Base-by-base conservation (phyloP, 2,329 filamentous ascomycete species). In the Dendryphion nanum region DNA sequence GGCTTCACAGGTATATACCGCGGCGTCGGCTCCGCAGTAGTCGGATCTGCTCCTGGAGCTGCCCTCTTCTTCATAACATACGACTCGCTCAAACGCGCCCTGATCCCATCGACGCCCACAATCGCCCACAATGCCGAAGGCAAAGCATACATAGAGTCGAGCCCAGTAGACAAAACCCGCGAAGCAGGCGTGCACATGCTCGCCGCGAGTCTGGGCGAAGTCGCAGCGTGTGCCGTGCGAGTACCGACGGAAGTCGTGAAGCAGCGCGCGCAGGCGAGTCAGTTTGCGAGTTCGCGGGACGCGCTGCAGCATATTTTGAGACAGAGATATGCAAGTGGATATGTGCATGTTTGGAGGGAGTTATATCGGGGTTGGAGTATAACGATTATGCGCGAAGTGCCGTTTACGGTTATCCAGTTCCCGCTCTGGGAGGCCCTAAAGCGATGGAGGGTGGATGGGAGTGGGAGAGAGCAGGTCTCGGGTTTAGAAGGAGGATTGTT, bases 31-130 rank as follows among this genome's bases (percentile, higher is more conserved):
- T 88, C 82, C 41, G 89, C 90, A 1, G 75, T 97, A 35, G 83
- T 96, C 41, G 93, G 94, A 19, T 95, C 88, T 32, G 91, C 93
- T 0, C 93, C 93, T 0, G 89, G 89, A 39, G 93, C 94, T 2
- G 91, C 93, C 30, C 86, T 95, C 61, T 98, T 98, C 81, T 98
- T 98, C 78, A 86, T 88, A 63, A 93, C 89, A 36, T 95, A 95
- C 74, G 90, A 96, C 69, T 75, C 78, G 36, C 73, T 84, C 35
- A 95, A 68, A 44, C 58, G 61, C 6, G 24, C 41, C 14, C 44
- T 65, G 4, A 30, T 59, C 3, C 36, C 48, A 4, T 21, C 48
- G 10, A 20, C 31, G 14, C 6, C 45, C 1, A 31, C 40, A 1
- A 47, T 54, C 6, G 39, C 40, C 7, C 51, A 47, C 23, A 54